phyloP scores from a whole-genome alignment of 352 stramenopile species.

The Phytophthora nicotianae region DNA sequence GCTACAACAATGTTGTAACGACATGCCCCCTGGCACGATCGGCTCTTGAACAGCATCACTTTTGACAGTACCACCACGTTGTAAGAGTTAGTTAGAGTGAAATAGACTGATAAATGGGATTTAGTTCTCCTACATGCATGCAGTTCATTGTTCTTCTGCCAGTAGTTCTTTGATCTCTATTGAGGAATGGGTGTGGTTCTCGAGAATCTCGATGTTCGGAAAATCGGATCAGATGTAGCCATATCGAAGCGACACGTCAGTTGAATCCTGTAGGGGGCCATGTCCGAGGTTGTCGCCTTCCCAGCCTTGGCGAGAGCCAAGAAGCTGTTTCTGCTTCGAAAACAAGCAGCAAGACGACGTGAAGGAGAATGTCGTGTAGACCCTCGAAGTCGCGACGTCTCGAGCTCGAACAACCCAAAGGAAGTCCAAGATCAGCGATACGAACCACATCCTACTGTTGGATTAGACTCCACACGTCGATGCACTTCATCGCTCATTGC shows the following conservation, averaged over 20 bases:
- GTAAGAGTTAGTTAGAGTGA: too few species aligned
- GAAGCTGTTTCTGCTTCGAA: slow-evolving; percentile 28
- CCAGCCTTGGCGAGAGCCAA: slow-evolving; percentile 37
- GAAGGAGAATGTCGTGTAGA: not conserved
- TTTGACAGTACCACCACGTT: too few species aligned
- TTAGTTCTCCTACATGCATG: too few species aligned
- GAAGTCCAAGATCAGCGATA: not conserved
- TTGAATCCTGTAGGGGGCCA: not conserved
- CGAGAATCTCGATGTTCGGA: too few species aligned
- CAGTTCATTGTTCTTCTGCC: too few species aligned
- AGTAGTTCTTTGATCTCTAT: too few species aligned
- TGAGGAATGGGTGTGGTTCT: too few species aligned
- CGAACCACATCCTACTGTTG: not conserved
- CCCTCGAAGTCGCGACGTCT: not conserved
- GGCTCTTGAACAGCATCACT: too few species aligned
- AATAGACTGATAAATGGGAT: too few species aligned
- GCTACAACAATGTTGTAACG: too few species aligned
- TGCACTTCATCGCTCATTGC: slow-evolving; percentile 11
- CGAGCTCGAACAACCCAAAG: not conserved
- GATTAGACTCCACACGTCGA: slow-evolving; percentile 3
- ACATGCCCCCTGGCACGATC: too few species aligned
- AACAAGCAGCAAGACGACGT: not conserved
- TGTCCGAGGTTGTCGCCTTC: slow-evolving; percentile 20
- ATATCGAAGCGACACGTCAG: slow-evolving; percentile 21
- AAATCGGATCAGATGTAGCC: slow-evolving; percentile 13